A percentile compares a stretch with the other conserved stretches of the same genome.
Evolutionary conservation across 176 grass and related monocot species (phyloP).

Genomic region (Secale cereale): DNA sequence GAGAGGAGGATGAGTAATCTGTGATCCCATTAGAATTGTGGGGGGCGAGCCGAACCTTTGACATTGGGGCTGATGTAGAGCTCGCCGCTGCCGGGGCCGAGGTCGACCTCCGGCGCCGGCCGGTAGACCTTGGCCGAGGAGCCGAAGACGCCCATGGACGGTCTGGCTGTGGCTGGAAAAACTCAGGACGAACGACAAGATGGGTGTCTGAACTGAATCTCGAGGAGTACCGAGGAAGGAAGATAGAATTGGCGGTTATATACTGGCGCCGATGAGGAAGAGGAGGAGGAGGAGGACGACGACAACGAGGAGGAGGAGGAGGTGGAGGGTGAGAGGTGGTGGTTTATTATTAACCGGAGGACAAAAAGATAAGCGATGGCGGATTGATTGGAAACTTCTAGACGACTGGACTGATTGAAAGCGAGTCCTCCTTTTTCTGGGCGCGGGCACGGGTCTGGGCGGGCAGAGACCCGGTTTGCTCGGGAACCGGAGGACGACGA

Average conservation of each 20-base stretch:
- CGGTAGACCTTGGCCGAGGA: slow-evolving; percentile 74
- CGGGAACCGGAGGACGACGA: too few relatives aligned
- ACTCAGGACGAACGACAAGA: too few relatives aligned
- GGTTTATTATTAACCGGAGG: slow-evolving; percentile 19
- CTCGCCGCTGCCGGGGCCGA: slow-evolving; percentile 74
- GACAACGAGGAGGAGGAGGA: not conserved
- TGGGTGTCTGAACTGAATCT: not conserved
- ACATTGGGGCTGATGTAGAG: slow-evolving; percentile 84
- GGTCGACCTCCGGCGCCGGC: slow-evolving; percentile 68
- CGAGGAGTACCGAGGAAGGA: not conserved
- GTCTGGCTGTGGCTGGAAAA: too few relatives aligned
- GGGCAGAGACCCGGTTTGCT: not conserved
- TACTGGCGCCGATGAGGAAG: slow-evolving; percentile 11
- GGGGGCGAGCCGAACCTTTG: slow-evolving; percentile 51
- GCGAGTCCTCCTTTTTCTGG: not conserved
- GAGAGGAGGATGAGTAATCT: too few relatives aligned
- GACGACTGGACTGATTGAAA: not conserved
- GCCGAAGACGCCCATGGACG: slow-evolving; percentile 80
- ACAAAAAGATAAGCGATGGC: slow-evolving; percentile 9
- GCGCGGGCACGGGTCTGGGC: not conserved
- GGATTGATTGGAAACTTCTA: not conserved
- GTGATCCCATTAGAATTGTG: too few relatives aligned
- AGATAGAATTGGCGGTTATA: slow-evolving; percentile 37
- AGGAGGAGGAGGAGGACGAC: not conserved
- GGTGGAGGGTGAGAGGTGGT: not conserved